These are phyloP conservation scores for Agaricus bisporus DNA, from an alignment of 768 basidiomycete genomes.

Conservation along the genomic window DNA sequence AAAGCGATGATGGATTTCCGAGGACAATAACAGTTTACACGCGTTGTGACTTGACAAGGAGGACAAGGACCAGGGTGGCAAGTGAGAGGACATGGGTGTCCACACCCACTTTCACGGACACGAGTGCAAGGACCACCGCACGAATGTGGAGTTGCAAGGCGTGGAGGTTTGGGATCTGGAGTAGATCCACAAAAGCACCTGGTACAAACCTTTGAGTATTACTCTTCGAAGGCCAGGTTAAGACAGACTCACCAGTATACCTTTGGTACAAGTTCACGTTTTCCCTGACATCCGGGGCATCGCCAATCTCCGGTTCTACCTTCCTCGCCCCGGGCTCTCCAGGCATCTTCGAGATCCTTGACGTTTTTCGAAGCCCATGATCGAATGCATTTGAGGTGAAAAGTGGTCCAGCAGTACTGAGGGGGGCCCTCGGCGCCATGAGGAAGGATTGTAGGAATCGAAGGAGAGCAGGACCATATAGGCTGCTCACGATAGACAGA, in stretches of 20 bases:
- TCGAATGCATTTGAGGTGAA: conserved; percentile 85
- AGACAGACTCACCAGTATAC: conserved; percentile 52
- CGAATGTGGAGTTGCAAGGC: conserved; percentile 70
- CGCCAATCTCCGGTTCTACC: conserved; percentile 75
- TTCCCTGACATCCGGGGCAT: conserved; percentile 90
- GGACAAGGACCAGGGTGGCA: conserved; percentile 98
- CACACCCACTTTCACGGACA: conserved; percentile 50
- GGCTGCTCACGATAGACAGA: conserved; percentile 71
- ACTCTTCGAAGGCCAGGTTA: background rate
- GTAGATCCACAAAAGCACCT: conserved; percentile 84
- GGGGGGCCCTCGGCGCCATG: conserved; percentile 26
- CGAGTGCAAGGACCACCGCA: conserved; percentile 69
- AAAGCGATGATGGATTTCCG: conserved; percentile 51
- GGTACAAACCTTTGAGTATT: conserved; percentile 1
- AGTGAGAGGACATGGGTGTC: conserved; percentile 74
- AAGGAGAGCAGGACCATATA: conserved; percentile 85
- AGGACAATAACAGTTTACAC: conserved; percentile 75
- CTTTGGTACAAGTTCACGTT: conserved; percentile 58
- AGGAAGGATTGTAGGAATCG: conserved; percentile 34
- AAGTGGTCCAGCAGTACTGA: conserved; percentile 84
- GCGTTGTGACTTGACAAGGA: conserved; percentile 78
- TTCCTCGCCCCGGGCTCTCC: conserved; percentile 59
- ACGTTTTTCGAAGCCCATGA: conserved; percentile 85
- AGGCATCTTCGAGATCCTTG: conserved; percentile 67
- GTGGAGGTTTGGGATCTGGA: conserved; percentile 65